Base-by-base conservation (phyloP, 148 eudicot genomes). In the Dianthus caryophyllus region DNA sequence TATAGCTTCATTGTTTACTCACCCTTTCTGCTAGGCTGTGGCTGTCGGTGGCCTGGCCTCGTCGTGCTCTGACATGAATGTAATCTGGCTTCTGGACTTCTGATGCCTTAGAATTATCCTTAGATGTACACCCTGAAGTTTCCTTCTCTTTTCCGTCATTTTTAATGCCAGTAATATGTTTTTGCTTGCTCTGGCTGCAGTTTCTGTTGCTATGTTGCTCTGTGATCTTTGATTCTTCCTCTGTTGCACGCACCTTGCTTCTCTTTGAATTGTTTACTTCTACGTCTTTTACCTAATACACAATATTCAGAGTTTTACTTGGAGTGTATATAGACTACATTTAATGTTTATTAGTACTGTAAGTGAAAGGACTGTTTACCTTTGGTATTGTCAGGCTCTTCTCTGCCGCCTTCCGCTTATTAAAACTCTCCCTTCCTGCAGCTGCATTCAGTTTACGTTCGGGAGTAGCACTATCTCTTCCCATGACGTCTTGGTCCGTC, bases 21-120 rank as follows among this genome's bases (percentile, higher is more conserved):
- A 90, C 97, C 75, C 98, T 86, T 83, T 94, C 98, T 30, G 98
- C 97, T 77, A 94, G 78, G 83, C 98, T 94, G 69, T 94, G 99
- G 87, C 97, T 94, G 70, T 94, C 99, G 46, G 99, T 94, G 62
- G 99, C 99, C 71, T 94, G 98, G 55, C 98, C 98, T 46, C 97
- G 96, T 21, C 97, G 89, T 30, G 98, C 98, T 29, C 98, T 82
- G 43, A 94, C 98, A 65, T 94, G 98, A 66, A 94, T 94, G 76
- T 90, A 94, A 74, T 94, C 98, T 4, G 77, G 78, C 66, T 93
- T 89, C 52, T 83, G 77, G 25, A 65, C 79, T 60, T 87, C 94
- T 0, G 88, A 74, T 21, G 77, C 75, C 75, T 87, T 84, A 6
- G 92, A 84, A 58, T 83, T 81, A 43, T 84, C 84, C 73, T 84